phyloP scores from a whole-genome alignment of 75 land plant genomes.

The Pinus taeda region DNA sequence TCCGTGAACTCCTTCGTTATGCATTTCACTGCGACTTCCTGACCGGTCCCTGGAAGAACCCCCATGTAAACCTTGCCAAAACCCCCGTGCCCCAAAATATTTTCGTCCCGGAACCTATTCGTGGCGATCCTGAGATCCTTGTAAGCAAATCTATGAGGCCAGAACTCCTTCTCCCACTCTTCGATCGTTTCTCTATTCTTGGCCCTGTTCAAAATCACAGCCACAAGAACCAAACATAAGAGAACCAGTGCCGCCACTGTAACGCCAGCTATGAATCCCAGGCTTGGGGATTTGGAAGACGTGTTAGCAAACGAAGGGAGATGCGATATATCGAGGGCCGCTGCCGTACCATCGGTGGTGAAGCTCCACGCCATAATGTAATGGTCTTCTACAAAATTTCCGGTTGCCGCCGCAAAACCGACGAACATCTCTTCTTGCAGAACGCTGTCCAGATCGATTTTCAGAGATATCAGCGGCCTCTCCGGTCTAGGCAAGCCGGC shows the following conservation, averaged over 20 bases:
- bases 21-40: slow-evolving; percentile 28
- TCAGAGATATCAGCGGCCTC: background rate
- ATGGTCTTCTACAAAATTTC: background rate
- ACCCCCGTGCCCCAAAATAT: slow-evolving; percentile 4
- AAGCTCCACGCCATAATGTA: background rate
- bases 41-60: slow-evolving; percentile 3
- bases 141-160: slow-evolving; percentile 13
- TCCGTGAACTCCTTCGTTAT: slow-evolving; percentile 22
- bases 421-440: background rate
- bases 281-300: background rate
- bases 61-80: slow-evolving; percentile 20
- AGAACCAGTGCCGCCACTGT: background rate
- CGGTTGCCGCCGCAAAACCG: background rate
- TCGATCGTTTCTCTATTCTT: slow-evolving; percentile 8
- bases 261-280: too few relatives aligned
- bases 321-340: background rate
- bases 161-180: slow-evolving; percentile 12
- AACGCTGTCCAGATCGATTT: background rate
- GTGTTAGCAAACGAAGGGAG: background rate
- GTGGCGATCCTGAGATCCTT: slow-evolving; percentile 10
- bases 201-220: background rate
- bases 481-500: background rate
- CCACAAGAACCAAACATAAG: background rate
- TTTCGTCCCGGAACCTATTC: slow-evolving; percentile 1
- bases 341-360: background rate